Conservation (phyloP, 306 rosid genomes). For the Albizia julibrissin region DNA sequence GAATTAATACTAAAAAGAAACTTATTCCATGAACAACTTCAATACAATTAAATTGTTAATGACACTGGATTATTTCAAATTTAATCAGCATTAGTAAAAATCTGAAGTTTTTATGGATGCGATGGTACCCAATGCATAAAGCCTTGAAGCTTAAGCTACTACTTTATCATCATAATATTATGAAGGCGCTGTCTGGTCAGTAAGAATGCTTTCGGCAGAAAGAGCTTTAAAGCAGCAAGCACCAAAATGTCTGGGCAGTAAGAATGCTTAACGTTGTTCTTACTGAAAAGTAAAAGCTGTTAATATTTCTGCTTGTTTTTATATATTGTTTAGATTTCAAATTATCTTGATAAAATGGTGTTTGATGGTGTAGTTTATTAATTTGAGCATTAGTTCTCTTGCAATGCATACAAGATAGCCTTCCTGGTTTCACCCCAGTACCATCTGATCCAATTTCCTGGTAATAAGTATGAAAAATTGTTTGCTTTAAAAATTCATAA, state of each 20-base stretch:
- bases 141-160: conserved; percentile 1
- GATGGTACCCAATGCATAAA: conserved; percentile 8
- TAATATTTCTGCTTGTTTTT: background rate
- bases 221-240: background rate
- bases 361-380: background rate
- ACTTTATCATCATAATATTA: background rate
- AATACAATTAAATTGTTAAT: background rate
- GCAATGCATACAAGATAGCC: background rate
- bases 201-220: background rate
- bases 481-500: background rate
- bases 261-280: background rate
- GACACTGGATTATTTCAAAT: background rate
- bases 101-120: background rate
- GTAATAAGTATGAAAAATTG: background rate
- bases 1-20: background rate
- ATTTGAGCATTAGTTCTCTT: background rate
- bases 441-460: background rate
- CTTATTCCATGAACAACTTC: conserved; percentile 14
- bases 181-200: background rate
- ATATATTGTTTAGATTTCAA: background rate
- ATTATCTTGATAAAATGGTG: conserved; percentile 9
- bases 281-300: conserved; percentile 5
- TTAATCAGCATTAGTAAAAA: background rate
- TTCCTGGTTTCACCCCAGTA: background rate
- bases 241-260: too few species aligned